Evolutionary conservation across 208 protist species (phyloP).

Genomic region (Vickermania ingenoplastis): DNA sequence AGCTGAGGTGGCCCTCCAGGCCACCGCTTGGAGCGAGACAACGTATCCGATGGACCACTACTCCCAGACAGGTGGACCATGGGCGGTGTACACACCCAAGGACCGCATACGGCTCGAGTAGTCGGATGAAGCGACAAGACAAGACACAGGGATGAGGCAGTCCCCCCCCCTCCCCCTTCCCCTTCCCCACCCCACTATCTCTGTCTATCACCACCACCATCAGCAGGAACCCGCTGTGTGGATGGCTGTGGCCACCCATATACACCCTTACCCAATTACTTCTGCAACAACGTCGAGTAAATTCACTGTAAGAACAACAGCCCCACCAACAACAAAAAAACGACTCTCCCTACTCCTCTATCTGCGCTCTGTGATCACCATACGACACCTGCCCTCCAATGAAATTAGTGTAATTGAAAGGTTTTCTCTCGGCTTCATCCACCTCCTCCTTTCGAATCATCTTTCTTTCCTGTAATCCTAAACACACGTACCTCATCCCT

Average conservation of each 20-base stretch:
- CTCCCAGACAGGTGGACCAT: constrained; percentile 85
- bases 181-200: not conserved
- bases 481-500: too few species aligned
- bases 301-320: constrained; percentile 1
- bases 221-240: too few species aligned
- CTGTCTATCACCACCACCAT: not conserved
- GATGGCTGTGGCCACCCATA: not conserved
- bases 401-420: too few species aligned
- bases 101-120: constrained; percentile 11
- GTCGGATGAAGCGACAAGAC: not conserved
- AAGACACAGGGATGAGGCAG: not conserved
- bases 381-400: too few species aligned
- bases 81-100: constrained; percentile 92
- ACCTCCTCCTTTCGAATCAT: not conserved
- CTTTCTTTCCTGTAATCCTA: not conserved
- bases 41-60: constrained; percentile 98
- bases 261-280: not conserved
- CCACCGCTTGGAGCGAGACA: constrained; percentile 62
- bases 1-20: constrained; percentile 89
- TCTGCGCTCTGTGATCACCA: not conserved
- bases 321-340: constrained; percentile 6
- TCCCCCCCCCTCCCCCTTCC: not conserved
- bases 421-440: constrained; percentile 4
- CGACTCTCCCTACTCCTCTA: not conserved
- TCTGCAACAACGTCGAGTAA: not conserved